Base-by-base conservation (phyloP, 176 grass and related monocot genomes). In the Rhipidocladum racemiflorum region DNA sequence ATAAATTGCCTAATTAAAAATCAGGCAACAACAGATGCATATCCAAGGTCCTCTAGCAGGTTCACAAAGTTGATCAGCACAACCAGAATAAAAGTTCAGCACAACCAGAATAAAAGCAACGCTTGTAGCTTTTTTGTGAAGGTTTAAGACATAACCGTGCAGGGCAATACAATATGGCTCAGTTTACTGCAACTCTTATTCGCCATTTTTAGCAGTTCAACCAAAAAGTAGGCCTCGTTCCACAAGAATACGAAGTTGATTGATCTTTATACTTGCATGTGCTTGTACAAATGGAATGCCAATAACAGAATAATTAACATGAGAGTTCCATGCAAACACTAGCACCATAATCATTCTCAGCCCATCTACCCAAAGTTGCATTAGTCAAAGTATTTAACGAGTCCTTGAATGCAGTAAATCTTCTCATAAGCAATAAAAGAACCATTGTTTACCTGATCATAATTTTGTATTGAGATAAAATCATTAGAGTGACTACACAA, bases 391-490 rank as follows among this genome's bases (percentile, higher is more conserved):
- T 84, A 84, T 65, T 87, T 88, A 88, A 56, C 39, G 13, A 79
- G 61, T 56, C 70, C 76, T 77, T 90, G 67, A 85, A 92, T 88
- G 61, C 65, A 73, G 55, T 83, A 91, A 80, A 83, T 24, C 84
- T 80, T 80, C 66, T 85, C 75, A 84, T 84, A 69, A 82, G 28
- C 48, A 75, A 81, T 76, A 86, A 91, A 82, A 89, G 56, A 85
- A 86, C 78, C 68, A 36, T 83, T 46, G 1, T 89, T 97, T 97
- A 97, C 95, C 95, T 94, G 90, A 57, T 70, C 23, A 86, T 79
- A 77, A 43, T 56, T 59, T 71, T 32, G n/a, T 18, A 66, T 68
- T 86, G 36, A 76, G 63, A 71, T 80, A 34, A 78, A 56, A 66
- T 72, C 24, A 82, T n/a, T 51, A 42, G 70, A 40, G 40, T 70